Percentiles rank a stretch among this genome's conserved stretches.
These are phyloP conservation scores for Trichocomaceae sp. DNA, from an alignment of 2,329 filamentous ascomycete species.

Conservation along the genomic window DNA sequence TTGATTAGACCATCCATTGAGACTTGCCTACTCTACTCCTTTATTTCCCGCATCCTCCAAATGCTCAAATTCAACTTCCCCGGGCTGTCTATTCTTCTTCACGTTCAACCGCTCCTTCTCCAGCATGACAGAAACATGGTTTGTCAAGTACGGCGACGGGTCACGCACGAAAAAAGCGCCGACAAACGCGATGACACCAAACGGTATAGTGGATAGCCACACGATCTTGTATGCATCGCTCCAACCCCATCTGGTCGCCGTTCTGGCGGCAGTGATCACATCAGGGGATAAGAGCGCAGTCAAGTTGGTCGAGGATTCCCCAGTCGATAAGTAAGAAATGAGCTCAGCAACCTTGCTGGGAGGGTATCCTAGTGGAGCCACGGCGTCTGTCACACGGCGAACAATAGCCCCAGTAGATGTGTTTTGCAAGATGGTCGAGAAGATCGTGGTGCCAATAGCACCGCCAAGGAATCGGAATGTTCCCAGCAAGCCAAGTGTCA, in stretches of 20 bases:
- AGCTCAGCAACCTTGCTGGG: not conserved
- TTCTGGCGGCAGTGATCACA: not conserved
- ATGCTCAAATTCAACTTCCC: too few relatives aligned
- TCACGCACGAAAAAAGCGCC: constrained; percentile 1
- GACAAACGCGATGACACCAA: constrained; percentile 6
- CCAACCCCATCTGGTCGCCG: not conserved
- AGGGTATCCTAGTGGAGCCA: not conserved
- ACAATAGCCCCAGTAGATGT: not conserved
- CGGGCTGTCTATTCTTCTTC: not conserved
- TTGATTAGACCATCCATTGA: too few relatives aligned
- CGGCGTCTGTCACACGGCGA: not conserved
- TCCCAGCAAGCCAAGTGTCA: not conserved
- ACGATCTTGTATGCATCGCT: constrained; percentile 1
- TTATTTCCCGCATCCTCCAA: too few relatives aligned
- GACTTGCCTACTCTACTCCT: too few relatives aligned
- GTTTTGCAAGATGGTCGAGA: not conserved
- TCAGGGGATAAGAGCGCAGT: not conserved
- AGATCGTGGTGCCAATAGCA: constrained; percentile 1
- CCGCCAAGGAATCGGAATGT: constrained; percentile 1
- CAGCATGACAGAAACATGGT: constrained; percentile 2
- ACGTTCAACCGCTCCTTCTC: not conserved
- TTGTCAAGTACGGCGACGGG: constrained; percentile 1
- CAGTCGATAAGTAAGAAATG: not conserved
- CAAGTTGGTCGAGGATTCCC: not conserved
- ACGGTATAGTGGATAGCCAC: not conserved